Conservation (phyloP, 306 rosid genomes). For the Cicer cuneatum region DNA sequence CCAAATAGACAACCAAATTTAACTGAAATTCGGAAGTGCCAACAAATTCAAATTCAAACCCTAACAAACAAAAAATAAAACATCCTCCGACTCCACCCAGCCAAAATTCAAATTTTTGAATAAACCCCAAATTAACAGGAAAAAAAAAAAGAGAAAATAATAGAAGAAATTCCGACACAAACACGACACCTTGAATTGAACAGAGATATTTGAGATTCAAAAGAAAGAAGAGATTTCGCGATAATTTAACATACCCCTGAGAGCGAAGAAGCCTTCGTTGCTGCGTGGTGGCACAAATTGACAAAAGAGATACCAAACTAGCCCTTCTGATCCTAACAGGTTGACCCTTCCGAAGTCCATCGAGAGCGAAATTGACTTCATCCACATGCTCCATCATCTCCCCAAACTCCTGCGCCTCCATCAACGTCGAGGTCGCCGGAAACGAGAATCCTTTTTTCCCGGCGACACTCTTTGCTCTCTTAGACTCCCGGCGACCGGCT, state of each 20-base stretch:
- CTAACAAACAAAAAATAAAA: neutral
- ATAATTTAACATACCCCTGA: slow-evolving; percentile 72
- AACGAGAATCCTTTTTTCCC: slow-evolving; percentile 45
- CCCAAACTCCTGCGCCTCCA: slow-evolving; percentile 99
- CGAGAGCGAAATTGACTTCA: slow-evolving; percentile 94
- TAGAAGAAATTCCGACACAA: neutral
- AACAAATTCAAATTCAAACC: slow-evolving; percentile 9
- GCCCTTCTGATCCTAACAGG: slow-evolving; percentile 96
- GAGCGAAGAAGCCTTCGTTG: slow-evolving; percentile 88
- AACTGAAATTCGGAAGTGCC: neutral
- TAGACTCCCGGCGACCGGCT: slow-evolving; percentile 54
- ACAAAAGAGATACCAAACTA: slow-evolving; percentile 75
- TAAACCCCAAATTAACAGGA: slow-evolving; percentile 10
- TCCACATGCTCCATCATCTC: slow-evolving; percentile 99
- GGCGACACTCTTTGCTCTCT: slow-evolving; percentile 52
- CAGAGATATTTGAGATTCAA: neutral
- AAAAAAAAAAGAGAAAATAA: neutral
- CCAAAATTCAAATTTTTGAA: slow-evolving; percentile 40
- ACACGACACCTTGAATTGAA: neutral
- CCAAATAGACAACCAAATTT: slow-evolving; percentile 8
- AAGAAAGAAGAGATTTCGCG: neutral
- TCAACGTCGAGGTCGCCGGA: slow-evolving; percentile 82
- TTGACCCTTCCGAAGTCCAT: slow-evolving; percentile 85
- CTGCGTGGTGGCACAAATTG: slow-evolving; percentile 78
- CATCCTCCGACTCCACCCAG: neutral